Percentiles rank a stretch among this genome's conserved stretches.
Conservation (phyloP, 495 filamentous ascomycete species). For the Penicillium bialowiezense region DNA sequence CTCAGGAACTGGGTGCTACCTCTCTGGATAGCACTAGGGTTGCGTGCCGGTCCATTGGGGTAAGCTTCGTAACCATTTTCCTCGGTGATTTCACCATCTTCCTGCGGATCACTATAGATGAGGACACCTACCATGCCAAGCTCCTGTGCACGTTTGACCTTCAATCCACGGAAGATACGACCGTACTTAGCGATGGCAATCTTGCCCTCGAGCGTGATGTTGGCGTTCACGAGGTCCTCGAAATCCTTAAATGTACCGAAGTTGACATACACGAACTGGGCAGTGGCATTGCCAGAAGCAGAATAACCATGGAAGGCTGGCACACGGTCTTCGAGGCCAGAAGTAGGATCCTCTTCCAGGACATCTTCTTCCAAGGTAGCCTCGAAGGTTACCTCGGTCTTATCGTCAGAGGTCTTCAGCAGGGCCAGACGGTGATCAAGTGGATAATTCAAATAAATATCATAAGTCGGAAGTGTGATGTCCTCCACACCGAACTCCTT, state of each 20-base stretch:
- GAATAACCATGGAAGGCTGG: constrained; percentile 97
- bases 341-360: constrained; percentile 80
- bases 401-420: constrained; percentile 51
- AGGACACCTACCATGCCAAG: constrained; percentile 86
- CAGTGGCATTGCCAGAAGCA: constrained; percentile 86
- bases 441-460: constrained; percentile 91
- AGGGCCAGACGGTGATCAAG: constrained; percentile 74
- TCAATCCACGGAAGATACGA: constrained; percentile 81
- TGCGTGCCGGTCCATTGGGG: constrained; percentile 81
- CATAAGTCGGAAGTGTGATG: constrained; percentile 72
- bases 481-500: constrained; percentile 75
- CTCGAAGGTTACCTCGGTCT: constrained; percentile 63
- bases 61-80: constrained; percentile 78
- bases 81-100: constrained; percentile 79
- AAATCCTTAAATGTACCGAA: constrained; percentile 85
- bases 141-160: constrained; percentile 89
- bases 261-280: constrained; percentile 78
- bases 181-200: constrained; percentile 89
- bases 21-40: constrained; percentile 86
- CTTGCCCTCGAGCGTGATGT: constrained; percentile 75
- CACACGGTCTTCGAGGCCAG: constrained; percentile 65
- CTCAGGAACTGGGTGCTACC: constrained; percentile 88
- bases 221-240: constrained; percentile 74
- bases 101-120: constrained; percentile 85
- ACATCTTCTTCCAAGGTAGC: constrained; percentile 82